Percentiles rank a stretch among this genome's conserved stretches.
Conservation (phyloP, 768 basidiomycete genomes). For the Phlegmacium glaucopus region DNA sequence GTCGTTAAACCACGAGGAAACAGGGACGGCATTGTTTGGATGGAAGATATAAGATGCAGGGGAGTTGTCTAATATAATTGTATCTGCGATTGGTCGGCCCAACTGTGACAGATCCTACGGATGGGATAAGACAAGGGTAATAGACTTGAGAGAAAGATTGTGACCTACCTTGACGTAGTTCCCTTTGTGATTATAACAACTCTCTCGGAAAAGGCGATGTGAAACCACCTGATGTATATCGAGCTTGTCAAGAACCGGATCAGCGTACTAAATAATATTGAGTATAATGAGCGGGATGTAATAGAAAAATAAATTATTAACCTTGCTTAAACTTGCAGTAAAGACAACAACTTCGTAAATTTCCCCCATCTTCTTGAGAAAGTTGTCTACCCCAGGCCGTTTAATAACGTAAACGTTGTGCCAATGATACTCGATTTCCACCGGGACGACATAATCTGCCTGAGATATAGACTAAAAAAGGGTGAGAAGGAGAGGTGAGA, state of each 20-base stretch:
- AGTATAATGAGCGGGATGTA: background rate
- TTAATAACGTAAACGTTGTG: conserved; percentile 99
- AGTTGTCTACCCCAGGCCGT: conserved; percentile 96
- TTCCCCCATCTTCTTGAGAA: conserved; percentile 97
- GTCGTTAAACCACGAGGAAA: conserved; percentile 99
- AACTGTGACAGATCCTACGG: conserved; percentile 92
- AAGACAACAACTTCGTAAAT: conserved; percentile 98
- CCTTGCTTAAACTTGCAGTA: conserved; percentile 97
- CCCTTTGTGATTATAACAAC: conserved; percentile 98
- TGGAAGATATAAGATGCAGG: conserved; percentile 99
- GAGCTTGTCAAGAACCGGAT: conserved; percentile 96
- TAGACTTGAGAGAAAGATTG: background rate
- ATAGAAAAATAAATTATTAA: conserved; percentile 29
- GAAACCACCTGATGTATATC: conserved; percentile 90
- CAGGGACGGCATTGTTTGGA: conserved; percentile 97
- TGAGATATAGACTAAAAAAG: conserved; percentile 76
- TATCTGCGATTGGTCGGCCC: conserved; percentile 89
- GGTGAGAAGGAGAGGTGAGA: conserved; percentile 4
- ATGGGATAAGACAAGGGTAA: conserved; percentile 4
- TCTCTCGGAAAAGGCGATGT: conserved; percentile 95
- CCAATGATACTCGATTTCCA: conserved; percentile 97
- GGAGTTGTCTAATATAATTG: conserved; percentile 98
- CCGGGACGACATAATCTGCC: conserved; percentile 97
- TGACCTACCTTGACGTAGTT: conserved; percentile 93
- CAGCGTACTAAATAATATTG: conserved; percentile 77